Base-by-base conservation (phyloP, 768 basidiomycete genomes). In the Leccinum fibrillosum region DNA sequence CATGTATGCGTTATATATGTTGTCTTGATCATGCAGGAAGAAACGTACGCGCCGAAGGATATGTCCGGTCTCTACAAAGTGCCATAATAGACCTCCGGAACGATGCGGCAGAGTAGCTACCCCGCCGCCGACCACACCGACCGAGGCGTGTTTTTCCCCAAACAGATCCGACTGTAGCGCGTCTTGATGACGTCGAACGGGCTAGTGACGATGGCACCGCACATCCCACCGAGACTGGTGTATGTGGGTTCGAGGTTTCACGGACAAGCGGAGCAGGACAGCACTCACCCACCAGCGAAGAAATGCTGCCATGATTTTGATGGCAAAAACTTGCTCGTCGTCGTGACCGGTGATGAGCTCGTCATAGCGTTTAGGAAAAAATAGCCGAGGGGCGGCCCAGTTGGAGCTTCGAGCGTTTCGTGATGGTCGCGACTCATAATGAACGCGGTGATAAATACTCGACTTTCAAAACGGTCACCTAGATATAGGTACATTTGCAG, bases 151-250 rank as follows among this genome's bases (percentile, higher is more conserved):
- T 54, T 78, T 80, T 57, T 78, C 77, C 28, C 76, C 73, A 69
- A 94, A 97, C 21, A 98, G 77, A 73, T 87, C 87, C 2, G 94
- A 96, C 75, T 99, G 97, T 7, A 98, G 4, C 97, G 88, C 45
- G 97, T 99, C 77, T 98, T 98, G 61, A 98, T 94, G 32, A 99
- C 94, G 74, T 98, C 97, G 66, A 99, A 96, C 0, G 97, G 96
- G 47, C 93, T 94, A 0, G 97, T 99, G 3, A 98, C 88, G 58
- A 97, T 89, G 17, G 94, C 94, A 34, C 96, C 97, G 68, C 92
- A 92, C 94, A 98, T 96, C 44, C 95, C 97, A 25, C 96, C 97
- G 17, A 98, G 77, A 21, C 96, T 98, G 55, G 54, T 9, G 21
- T 8, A 23, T 35, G 57, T 61, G 26, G 60, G 63, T 25, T 9